A percentile compares a stretch with the other conserved stretches of the same genome.
These are phyloP conservation scores for Ochetophila trinervis DNA, from an alignment of 306 rosid species.

Conservation along the genomic window DNA sequence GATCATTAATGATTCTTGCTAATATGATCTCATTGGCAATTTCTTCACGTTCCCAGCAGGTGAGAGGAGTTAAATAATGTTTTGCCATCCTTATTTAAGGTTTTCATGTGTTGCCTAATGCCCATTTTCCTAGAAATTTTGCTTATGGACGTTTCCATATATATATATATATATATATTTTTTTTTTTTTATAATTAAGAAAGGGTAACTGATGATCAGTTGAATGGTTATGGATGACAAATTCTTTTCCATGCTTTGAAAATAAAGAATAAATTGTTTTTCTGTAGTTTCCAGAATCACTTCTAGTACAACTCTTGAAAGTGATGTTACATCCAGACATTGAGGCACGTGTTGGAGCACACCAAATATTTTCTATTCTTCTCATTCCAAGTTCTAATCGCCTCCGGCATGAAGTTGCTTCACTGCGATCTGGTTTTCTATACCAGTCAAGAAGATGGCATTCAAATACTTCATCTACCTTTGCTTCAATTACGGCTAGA, in stretches of 20 bases:
- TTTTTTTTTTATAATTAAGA: too few species aligned
- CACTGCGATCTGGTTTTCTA: slow-evolving; percentile 48
- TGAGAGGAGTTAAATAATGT: slow-evolving; percentile 20
- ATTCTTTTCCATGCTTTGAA: too few species aligned
- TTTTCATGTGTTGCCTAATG: not conserved
- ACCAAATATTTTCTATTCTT: slow-evolving; percentile 81
- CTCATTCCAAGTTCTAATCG: slow-evolving; percentile 64
- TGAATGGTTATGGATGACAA: too few species aligned
- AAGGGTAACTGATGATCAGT: too few species aligned
- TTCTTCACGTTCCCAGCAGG: slow-evolving; percentile 63
- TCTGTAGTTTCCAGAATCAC: slow-evolving; percentile 82
- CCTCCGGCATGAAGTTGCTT: slow-evolving; percentile 44
- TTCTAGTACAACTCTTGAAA: slow-evolving; percentile 81
- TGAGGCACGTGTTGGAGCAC: slow-evolving; percentile 89
- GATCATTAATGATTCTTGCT: slow-evolving; percentile 74
- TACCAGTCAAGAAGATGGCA: slow-evolving; percentile 58
- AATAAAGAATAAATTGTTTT: slow-evolving; percentile 9
- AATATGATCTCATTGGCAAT: slow-evolving; percentile 56
- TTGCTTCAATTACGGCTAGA: slow-evolving; percentile 83
- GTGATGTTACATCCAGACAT: slow-evolving; percentile 82
- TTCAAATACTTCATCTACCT: slow-evolving; percentile 63
- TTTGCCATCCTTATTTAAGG: not conserved
- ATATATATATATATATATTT: too few species aligned
- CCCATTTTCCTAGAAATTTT: not conserved
- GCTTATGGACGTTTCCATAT: not conserved